Base-by-base conservation (phyloP, 176 grass and related monocot genomes). In the Musa schizocarpa region DNA sequence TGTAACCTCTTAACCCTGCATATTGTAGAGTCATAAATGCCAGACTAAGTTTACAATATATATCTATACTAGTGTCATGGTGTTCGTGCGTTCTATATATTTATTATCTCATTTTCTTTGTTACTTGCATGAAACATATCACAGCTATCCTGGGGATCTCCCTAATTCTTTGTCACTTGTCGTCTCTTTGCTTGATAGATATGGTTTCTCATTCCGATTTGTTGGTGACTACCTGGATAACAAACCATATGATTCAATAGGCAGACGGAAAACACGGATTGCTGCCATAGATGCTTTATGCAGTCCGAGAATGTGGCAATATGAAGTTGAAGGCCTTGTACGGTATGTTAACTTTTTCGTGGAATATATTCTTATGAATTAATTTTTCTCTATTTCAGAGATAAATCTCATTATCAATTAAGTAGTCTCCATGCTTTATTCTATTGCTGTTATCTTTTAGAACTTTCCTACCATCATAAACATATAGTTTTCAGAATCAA, bases 281-380 rank as follows among this genome's bases (percentile, higher is more conserved):
- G 52, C 89, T 23, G 90, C 95, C 50, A 93, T 98, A 58, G 90
- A 98, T 89, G 95, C 95, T 54, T 87, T 98, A 82, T 82, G 68
- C 26, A 76, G 78, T 73, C 88, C 90, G 58, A 53, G 77, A 79
- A 89, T 82, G 76, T 78, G 82, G 55, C 94, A 93, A 13, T 93
- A 89, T 74, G 82, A 87, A 86, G 65, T 83, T 25, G 82, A 22
- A 81, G 76, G 80, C 75, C 79, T 93, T 69, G 9, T 98, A 62
- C 93, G 94, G 94, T 98, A 82, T 81, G 49, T 62, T 27, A 22
- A 52, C 34, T 59, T 81, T 63, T 69, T 19, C 1, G 1, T 51
- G 48, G 9, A 50, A 20, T 50, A 70, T 43, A 43, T 43, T 43
- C 34, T 43, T 43, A 43, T 43, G 34, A 43, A 6, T 43, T 43